Evolutionary conservation across 2,329 filamentous ascomycete genomes (phyloP).

Genomic region (Harringtonia aguacate): DNA sequence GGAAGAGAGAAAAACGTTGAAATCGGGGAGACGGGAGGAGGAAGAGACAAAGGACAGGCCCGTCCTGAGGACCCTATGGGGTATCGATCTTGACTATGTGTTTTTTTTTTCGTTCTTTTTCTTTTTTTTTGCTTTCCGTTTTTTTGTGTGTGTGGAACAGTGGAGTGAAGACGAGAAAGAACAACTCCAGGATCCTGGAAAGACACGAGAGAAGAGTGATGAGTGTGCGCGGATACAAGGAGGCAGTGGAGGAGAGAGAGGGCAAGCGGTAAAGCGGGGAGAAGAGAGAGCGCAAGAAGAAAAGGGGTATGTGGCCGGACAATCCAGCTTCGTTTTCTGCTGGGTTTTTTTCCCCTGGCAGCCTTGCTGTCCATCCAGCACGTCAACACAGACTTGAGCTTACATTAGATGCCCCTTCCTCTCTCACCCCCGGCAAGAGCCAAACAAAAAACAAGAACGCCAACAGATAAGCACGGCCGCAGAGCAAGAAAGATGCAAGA

Average conservation of each 20-base stretch:
- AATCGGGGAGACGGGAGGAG: too few relatives aligned
- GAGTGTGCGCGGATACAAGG: too few relatives aligned
- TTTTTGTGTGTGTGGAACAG: neutral
- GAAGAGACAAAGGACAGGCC: too few relatives aligned
- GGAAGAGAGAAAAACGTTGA: too few relatives aligned
- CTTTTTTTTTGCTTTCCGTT: neutral
- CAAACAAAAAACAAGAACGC: slow-evolving; percentile 1
- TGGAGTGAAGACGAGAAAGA: too few relatives aligned
- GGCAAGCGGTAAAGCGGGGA: too few relatives aligned
- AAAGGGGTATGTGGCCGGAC: too few relatives aligned
- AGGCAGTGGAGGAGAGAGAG: too few relatives aligned
- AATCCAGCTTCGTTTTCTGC: neutral
- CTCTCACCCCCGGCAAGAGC: slow-evolving; percentile 3
- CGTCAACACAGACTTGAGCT: neutral
- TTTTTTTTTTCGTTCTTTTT: neutral
- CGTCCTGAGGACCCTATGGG: neutral
- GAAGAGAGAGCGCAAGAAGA: too few relatives aligned
- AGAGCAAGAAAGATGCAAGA: neutral
- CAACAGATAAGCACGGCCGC: neutral
- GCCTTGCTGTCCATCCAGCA: neutral
- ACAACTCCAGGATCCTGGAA: too few relatives aligned
- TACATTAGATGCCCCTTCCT: too few relatives aligned
- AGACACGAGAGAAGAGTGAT: too few relatives aligned
- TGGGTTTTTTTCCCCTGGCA: neutral
- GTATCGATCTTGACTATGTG: neutral